A percentile compares a stretch with the other conserved stretches of the same genome.
phyloP scores from a whole-genome alignment of 2,329 filamentous ascomycete species.

The Ceratocystis cacaofunesta region DNA sequence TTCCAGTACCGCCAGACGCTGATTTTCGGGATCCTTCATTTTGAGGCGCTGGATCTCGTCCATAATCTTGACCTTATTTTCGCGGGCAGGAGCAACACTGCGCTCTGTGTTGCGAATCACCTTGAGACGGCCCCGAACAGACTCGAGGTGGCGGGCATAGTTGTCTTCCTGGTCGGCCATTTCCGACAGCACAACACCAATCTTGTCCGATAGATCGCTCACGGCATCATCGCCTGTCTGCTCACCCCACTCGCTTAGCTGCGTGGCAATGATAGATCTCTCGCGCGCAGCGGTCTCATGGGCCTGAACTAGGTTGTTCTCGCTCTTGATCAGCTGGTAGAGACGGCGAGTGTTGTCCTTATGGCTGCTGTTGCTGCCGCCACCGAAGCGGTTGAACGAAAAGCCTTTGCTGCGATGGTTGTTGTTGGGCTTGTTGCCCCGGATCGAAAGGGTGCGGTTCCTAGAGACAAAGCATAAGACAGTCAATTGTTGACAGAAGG shows the following conservation, averaged over 20 bases:
- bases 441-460: conserved; percentile 16
- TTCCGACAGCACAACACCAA: conserved; percentile 82
- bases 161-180: conserved; percentile 85
- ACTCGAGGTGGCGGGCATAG: conserved; percentile 77
- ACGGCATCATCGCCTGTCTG: conserved; percentile 74
- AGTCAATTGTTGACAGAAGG: not conserved
- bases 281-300: conserved; percentile 78
- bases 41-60: conserved; percentile 90
- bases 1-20: conserved; percentile 70
- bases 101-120: conserved; percentile 89
- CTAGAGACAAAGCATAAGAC: not conserved
- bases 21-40: conserved; percentile 76
- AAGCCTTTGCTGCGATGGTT: conserved; percentile 51
- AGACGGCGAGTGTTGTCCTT: conserved; percentile 81
- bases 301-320: conserved; percentile 73
- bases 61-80: conserved; percentile 71
- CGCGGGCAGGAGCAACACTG: conserved; percentile 83
- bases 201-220: conserved; percentile 85
- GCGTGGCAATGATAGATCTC: conserved; percentile 67
- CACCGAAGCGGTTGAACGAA: conserved; percentile 73
- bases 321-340: conserved; percentile 84
- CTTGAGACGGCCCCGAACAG: conserved; percentile 70
- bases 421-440: conserved; percentile 27
- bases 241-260: conserved; percentile 95
- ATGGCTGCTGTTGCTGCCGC: conserved; percentile 45